Evolutionary conservation across 495 filamentous ascomycete genomes (phyloP).

Genomic region (Neurospora sp.): DNA sequence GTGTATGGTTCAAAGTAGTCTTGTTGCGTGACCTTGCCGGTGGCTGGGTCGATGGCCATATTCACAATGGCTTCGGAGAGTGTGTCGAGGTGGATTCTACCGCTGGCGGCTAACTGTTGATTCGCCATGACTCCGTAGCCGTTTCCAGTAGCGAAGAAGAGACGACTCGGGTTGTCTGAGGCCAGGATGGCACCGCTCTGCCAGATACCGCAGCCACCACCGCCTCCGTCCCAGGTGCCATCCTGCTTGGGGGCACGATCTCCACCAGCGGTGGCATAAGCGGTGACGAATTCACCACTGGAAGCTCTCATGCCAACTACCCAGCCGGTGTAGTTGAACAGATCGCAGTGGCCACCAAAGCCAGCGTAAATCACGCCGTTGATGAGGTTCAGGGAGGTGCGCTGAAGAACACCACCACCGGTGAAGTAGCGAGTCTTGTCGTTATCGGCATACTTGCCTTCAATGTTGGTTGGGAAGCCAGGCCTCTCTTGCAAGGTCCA

Average conservation of each 20-base stretch:
- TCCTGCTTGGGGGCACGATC: constrained; percentile 10
- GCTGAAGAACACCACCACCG: constrained; percentile 25
- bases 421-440: constrained; percentile 24
- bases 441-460: constrained; percentile 21
- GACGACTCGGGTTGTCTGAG: constrained; percentile 11
- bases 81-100: constrained; percentile 7
- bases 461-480: constrained; percentile 21
- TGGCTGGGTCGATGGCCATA: constrained; percentile 14
- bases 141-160: constrained; percentile 9
- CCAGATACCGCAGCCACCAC: constrained; percentile 14
- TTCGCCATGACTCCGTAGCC: constrained; percentile 5
- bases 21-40: constrained; percentile 22
- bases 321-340: constrained; percentile 21
- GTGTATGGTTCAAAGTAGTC: constrained; percentile 20
- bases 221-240: constrained; percentile 13
- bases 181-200: constrained; percentile 13
- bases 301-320: constrained; percentile 17
- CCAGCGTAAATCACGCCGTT: constrained; percentile 28
- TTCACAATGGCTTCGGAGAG: constrained; percentile 21
- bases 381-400: constrained; percentile 25
- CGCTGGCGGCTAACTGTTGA: constrained; percentile 5
- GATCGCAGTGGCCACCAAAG: constrained; percentile 30
- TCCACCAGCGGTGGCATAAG: constrained; percentile 4
- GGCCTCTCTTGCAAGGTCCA: constrained; percentile 23
- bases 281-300: constrained; percentile 6